A percentile compares a stretch with the other conserved stretches of the same genome.
These are phyloP conservation scores for Coelastrella sp. DNA, from an alignment of 139 green algal genomes.

Conservation along the genomic window DNA sequence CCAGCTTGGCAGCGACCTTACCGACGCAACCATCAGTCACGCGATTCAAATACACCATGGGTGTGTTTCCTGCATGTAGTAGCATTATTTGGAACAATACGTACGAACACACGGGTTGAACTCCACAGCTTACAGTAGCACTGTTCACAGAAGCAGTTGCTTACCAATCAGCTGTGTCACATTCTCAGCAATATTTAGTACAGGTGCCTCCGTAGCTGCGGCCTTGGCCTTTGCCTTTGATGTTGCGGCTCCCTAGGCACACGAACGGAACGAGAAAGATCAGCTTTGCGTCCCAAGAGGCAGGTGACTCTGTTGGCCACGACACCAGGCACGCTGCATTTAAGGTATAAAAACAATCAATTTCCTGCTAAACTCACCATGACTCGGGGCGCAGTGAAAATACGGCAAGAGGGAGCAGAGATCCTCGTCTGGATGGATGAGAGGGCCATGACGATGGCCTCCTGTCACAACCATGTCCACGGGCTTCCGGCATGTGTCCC, in stretches of 20 bases:
- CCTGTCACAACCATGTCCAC: too few species aligned
- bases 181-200: slow-evolving; percentile 76
- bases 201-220: slow-evolving; percentile 23
- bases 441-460: neutral
- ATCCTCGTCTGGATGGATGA: neutral
- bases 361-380: neutral
- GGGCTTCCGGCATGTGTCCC: too few species aligned
- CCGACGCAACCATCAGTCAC: slow-evolving; percentile 69
- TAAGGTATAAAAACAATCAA: neutral
- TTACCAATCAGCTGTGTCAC: slow-evolving; percentile 87
- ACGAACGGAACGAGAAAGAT: neutral
- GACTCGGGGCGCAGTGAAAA: neutral
- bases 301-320: too few species aligned
- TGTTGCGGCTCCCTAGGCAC: slow-evolving; percentile 5
- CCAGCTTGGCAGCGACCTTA: slow-evolving; percentile 88
- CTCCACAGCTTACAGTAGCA: neutral
- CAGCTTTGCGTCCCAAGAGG: neutral
- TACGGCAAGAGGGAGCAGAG: neutral
- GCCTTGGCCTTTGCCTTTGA: slow-evolving; percentile 28
- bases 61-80: slow-evolving; percentile 86
- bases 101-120: neutral
- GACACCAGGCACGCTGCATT: too few species aligned
- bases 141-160: neutral
- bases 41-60: slow-evolving; percentile 94
- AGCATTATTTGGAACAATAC: neutral